Conservation (phyloP, 441 rosid genomes). For the Francoa sonchifolia region DNA sequence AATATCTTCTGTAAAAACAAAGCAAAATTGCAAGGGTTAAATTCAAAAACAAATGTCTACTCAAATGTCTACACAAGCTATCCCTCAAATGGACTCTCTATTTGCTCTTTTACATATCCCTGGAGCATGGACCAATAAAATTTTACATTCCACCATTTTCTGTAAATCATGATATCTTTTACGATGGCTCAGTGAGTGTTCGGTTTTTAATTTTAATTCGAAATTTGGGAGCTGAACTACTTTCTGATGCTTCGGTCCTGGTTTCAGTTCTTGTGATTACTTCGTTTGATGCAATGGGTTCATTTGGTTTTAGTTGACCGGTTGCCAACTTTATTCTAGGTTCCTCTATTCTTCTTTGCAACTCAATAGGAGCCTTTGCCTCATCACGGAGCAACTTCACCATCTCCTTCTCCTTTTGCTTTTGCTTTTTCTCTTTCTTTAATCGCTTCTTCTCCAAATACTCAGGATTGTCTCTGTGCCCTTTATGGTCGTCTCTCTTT, state of each 20-base stretch:
- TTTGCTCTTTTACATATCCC: no score
- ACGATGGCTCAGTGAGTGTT: conserved; percentile 30
- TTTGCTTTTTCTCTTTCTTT: conserved; percentile 73
- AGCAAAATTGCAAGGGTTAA: no score
- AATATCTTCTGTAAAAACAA: no score
- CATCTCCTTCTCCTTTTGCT: conserved; percentile 60
- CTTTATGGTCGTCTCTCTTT: conserved; percentile 36
- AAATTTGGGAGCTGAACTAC: conserved; percentile 40
- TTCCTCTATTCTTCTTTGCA: conserved; percentile 21
- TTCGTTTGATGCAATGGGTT: conserved; percentile 26
- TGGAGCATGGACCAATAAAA: no score
- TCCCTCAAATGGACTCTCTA: no score
- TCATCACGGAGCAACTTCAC: conserved; percentile 44
- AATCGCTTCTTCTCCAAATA: conserved; percentile 62
- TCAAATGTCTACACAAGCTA: no score
- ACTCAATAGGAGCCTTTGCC: conserved; percentile 18
- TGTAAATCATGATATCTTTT: no score
- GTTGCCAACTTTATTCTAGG: conserved; percentile 13
- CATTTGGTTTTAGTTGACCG: conserved; percentile 25
- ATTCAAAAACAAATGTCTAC: no score
- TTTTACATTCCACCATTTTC: no score
- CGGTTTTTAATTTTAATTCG: conserved; percentile 61
- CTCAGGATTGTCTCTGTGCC: conserved; percentile 38
- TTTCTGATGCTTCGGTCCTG: conserved; percentile 38
- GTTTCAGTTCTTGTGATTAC: conserved; percentile 25